Base-by-base conservation (phyloP, 2,329 filamentous ascomycete genomes). In the Pseudocercospora cruenta region DNA sequence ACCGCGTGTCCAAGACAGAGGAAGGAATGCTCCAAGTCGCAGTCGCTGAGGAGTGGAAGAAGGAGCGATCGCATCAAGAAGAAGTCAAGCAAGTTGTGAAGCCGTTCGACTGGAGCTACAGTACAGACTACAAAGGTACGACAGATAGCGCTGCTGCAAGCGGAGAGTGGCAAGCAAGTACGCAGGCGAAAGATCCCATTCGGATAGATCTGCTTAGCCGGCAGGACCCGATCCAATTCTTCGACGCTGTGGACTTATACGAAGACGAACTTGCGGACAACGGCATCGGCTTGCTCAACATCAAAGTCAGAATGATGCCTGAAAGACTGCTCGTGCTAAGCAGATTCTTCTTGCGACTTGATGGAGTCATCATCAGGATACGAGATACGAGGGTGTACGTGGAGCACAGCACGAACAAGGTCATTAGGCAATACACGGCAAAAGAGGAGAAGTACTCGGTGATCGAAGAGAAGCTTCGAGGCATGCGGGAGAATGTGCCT, bases 261-360 rank as follows among this genome's bases (percentile, higher is more conserved):
- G 95, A 99, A 82, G 96, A 96, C 81, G 95, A 99, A 83, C 87
- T 99, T 55, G 95, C 97, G 67, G 95, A 99, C 79, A 99, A 99
- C 76, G 95, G 95, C 67, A 95, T 98, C 72, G 92, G 93, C 31
- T 86, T 97, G 77, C 84, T 96, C 65, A 96, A 90, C 68, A 93
- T 91, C 80, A 99, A 99, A 83, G 83, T 98, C 59, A 86, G 95
- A 66, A 94, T 98, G 64, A 97, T 98, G 90, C 92, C 94, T 63
- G 88, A 90, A 73, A 86, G 95, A 63, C 88, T 99, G 80, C 85
- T 99, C 63, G 83, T 99, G 67, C 86, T 99, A 3, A 88, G 88
- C 71, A 86, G 95, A 24, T 90, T 97, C 77, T 99, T 97, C 79
- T 92, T 99, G 90, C 86, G 95, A 65, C 83, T 99, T 45, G 95